Percentiles rank a stretch among this genome's conserved stretches.
Conservation (phyloP, 805 yeast species). For the Nakazawaea populi region DNA sequence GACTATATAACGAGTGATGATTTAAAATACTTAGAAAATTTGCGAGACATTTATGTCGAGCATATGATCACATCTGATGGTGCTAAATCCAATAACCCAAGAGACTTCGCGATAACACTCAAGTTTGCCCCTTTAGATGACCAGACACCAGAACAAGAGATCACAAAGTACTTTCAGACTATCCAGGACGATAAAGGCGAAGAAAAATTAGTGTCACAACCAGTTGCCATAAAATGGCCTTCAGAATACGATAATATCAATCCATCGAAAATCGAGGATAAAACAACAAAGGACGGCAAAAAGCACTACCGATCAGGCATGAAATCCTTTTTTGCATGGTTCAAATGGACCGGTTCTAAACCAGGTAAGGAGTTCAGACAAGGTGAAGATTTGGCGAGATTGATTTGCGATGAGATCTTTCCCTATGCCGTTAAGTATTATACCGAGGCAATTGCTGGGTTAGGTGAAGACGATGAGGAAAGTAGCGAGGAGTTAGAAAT, state of each 20-base stretch:
- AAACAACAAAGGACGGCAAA: conserved; percentile 46
- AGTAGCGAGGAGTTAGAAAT: conserved; percentile 44
- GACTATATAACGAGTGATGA: conserved; percentile 76
- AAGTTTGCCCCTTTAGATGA: conserved; percentile 42
- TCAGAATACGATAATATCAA: conserved; percentile 46
- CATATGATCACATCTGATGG: conserved; percentile 37
- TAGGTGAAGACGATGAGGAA: conserved; percentile 48
- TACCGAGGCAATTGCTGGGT: conserved; percentile 63
- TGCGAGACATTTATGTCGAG: conserved; percentile 58
- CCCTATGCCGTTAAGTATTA: conserved; percentile 84
- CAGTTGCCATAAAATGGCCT: conserved; percentile 67
- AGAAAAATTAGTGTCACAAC: conserved; percentile 47
- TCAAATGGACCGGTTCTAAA: conserved; percentile 74
- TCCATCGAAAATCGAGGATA: conserved; percentile 42
- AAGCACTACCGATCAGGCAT: conserved; percentile 61
- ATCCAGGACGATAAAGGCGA: conserved; percentile 42
- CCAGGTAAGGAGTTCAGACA: conserved; percentile 73
- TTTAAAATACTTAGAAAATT: conserved; percentile 63
- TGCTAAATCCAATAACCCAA: conserved; percentile 29
- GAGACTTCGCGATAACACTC: conserved; percentile 57
- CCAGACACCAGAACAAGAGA: conserved; percentile 49
- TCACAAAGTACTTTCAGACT: conserved; percentile 54
- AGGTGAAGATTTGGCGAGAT: conserved; percentile 72
- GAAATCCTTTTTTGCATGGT: conserved; percentile 86
- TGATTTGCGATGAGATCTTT: conserved; percentile 72